Percentiles rank a stretch among this genome's conserved stretches.
Conservation (phyloP, 306 rosid species). For the Urtica urens region DNA sequence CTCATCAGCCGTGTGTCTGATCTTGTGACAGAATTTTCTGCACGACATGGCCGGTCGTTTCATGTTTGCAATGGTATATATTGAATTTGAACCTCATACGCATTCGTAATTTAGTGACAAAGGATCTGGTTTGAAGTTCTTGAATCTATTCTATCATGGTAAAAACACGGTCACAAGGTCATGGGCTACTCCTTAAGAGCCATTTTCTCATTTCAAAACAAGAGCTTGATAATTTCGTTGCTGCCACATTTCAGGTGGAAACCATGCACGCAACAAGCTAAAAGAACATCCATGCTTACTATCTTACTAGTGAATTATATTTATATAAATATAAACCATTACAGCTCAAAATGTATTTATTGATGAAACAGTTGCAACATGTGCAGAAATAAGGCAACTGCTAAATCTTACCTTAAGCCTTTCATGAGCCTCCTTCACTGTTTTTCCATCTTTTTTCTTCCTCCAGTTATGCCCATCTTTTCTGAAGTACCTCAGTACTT, state of each 20-base stretch:
- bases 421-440: conserved; percentile 90
- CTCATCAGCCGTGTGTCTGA: too few relatives aligned
- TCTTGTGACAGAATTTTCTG: too few relatives aligned
- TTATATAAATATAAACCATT: neutral
- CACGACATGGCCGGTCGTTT: too few relatives aligned
- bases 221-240: neutral
- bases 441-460: conserved; percentile 91
- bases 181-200: neutral
- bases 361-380: too few relatives aligned
- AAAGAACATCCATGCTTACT: neutral
- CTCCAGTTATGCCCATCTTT: conserved; percentile 94
- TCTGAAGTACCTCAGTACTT: conserved; percentile 79
- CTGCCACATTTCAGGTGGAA: neutral
- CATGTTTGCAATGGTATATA: too few relatives aligned
- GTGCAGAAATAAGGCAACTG: neutral
- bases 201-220: neutral
- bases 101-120: neutral
- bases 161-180: too few relatives aligned
- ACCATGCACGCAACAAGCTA: neutral
- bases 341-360: too few relatives aligned
- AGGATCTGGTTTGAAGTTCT: too few relatives aligned
- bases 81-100: neutral
- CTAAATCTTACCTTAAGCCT: conserved; percentile 59
- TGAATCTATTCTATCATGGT: too few relatives aligned
- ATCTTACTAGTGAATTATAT: too few relatives aligned